phyloP scores from a whole-genome alignment of 1,284 basidiomycete genomes.

The Kwoniella shivajii region DNA sequence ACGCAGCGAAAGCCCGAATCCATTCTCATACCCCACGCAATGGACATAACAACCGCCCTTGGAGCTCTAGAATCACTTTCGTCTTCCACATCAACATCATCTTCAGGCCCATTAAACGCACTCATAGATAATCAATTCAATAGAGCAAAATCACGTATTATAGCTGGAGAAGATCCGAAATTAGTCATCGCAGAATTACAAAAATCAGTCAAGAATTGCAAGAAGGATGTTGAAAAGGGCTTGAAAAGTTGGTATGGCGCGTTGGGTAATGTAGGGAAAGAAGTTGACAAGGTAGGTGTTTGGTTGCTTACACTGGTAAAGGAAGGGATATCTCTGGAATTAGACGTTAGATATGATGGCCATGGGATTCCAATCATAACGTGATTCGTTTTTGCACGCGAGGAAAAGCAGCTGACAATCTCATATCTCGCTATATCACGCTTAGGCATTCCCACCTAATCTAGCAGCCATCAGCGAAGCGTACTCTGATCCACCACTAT shows the following conservation, averaged over 20 bases:
- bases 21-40: no score
- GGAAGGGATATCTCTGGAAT: background rate
- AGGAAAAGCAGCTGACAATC: no score
- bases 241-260: constrained; percentile 83
- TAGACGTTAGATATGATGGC: no score
- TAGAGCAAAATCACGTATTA: constrained; percentile 62
- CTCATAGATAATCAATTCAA: constrained; percentile 65
- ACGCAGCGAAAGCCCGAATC: constrained; percentile 2
- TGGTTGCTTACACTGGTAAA: background rate
- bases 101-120: constrained; percentile 68
- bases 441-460: constrained; percentile 47
- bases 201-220: constrained; percentile 66
- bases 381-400: no score
- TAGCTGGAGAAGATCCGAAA: constrained; percentile 61
- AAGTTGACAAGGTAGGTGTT: constrained; percentile 75
- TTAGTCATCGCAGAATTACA: constrained; percentile 62
- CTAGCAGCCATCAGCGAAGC: constrained; percentile 45
- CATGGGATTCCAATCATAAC: no score
- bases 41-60: constrained; percentile 42
- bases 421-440: no score
- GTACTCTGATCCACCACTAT: constrained; percentile 49
- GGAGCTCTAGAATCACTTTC: constrained; percentile 44
- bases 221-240: constrained; percentile 81
- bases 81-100: constrained; percentile 62
- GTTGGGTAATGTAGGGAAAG: constrained; percentile 75